A percentile compares a stretch with the other conserved stretches of the same genome.
Conservation (phyloP, 2,329 filamentous ascomycete species). For the Thelonectria blattea region DNA sequence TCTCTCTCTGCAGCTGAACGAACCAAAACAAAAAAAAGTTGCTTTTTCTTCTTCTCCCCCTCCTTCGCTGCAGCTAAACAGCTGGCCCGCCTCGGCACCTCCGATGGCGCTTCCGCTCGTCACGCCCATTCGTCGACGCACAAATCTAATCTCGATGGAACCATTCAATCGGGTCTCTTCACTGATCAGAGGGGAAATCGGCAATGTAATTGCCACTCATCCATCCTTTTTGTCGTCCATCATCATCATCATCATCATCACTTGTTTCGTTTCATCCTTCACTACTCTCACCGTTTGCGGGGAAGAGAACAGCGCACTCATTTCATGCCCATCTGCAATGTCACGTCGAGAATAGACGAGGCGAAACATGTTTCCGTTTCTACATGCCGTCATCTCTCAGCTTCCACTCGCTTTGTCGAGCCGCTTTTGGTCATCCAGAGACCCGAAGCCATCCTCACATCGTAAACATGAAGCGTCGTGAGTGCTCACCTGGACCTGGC, state of each 20-base stretch:
- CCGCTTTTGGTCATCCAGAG: background rate
- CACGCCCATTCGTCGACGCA: background rate
- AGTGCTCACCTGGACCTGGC: background rate
- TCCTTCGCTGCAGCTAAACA: conserved; percentile 6
- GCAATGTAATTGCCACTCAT: too few species aligned
- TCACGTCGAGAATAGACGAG: background rate
- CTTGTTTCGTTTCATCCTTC: background rate
- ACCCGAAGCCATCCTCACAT: background rate
- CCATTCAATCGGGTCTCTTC: background rate
- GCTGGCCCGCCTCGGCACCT: conserved; percentile 3
- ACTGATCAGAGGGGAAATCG: too few species aligned
- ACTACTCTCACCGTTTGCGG: background rate
- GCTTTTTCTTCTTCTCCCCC: conserved; percentile 12
- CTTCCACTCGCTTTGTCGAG: background rate
- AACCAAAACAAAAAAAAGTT: conserved; percentile 4
- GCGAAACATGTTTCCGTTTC: conserved; percentile 1
- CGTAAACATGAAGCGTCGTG: background rate
- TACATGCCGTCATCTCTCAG: background rate
- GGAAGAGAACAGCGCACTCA: background rate
- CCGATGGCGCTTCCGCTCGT: conserved; percentile 9
- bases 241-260: background rate
- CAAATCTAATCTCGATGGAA: conserved; percentile 18
- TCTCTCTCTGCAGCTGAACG: background rate
- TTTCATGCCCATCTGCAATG: background rate
- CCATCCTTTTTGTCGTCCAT: too few species aligned